Conservation (phyloP, 139 green algal species). For the Gonium pectorale region DNA sequence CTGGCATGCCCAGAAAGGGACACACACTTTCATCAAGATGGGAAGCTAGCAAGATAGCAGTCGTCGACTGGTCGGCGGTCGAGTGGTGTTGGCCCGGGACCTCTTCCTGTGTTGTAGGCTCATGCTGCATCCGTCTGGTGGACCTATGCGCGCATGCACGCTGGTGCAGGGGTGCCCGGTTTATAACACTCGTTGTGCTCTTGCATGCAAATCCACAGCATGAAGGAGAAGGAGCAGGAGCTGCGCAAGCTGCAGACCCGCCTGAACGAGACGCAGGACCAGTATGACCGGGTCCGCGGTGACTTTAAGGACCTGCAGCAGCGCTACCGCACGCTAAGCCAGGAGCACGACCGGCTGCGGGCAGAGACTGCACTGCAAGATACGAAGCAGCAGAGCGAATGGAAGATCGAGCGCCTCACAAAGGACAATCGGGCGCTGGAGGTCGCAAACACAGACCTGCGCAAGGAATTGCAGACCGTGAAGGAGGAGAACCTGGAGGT, state of each 20-base stretch:
- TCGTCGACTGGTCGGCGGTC: no score
- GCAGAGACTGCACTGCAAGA: slow-evolving; percentile 52
- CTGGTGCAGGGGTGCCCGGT: no score
- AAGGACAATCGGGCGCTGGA: slow-evolving; percentile 70
- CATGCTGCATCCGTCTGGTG: no score
- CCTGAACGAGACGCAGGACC: slow-evolving; percentile 45
- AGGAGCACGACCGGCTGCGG: slow-evolving; percentile 20
- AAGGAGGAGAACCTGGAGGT: slow-evolving; percentile 77
- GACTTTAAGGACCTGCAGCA: slow-evolving; percentile 50
- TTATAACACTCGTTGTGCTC: no score
- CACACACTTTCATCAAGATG: no score
- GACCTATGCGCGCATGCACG: no score
- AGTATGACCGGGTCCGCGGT: slow-evolving; percentile 26
- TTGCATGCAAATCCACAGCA: no score
- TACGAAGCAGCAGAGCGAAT: slow-evolving; percentile 65
- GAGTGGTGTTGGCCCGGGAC: no score
- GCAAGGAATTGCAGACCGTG: slow-evolving; percentile 57
- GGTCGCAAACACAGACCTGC: slow-evolving; percentile 62
- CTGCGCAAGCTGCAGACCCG: slow-evolving; percentile 28
- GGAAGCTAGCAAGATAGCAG: no score
- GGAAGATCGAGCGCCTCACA: slow-evolving; percentile 73
- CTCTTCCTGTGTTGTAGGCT: no score
- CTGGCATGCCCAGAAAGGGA: no score
- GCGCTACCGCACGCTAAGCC: slow-evolving; percentile 38
- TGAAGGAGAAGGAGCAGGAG: slow-evolving; percentile 32